These are phyloP conservation scores for Neocallimastix lanati DNA, from an alignment of 192 early-diverging fungal genomes.

Conservation along the genomic window DNA sequence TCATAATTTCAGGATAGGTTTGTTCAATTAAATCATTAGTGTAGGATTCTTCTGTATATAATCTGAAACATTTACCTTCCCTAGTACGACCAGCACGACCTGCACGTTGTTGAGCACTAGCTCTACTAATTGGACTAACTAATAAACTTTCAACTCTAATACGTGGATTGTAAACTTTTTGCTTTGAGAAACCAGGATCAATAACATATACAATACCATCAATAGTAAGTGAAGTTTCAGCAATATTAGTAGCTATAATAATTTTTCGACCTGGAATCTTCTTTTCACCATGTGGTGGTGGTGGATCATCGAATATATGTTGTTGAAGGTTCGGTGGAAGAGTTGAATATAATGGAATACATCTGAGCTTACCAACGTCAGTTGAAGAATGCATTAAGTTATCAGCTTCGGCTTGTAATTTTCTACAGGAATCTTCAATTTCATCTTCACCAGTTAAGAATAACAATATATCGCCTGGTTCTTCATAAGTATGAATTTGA, in stretches of 20 bases:
- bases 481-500: conserved; percentile 83
- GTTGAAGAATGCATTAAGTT: conserved; percentile 33
- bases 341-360: conserved; percentile 78
- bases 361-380: conserved; percentile 6
- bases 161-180: conserved; percentile 97
- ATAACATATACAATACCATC: conserved; percentile 98
- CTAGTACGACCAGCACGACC: conserved; percentile 97
- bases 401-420: conserved; percentile 53
- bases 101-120: conserved; percentile 88
- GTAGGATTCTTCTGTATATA: conserved; percentile 98
- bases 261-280: conserved; percentile 88
- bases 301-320: conserved; percentile 81
- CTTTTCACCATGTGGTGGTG: conserved; percentile 50
- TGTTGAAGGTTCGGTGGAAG: conserved; percentile 81
- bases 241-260: conserved; percentile 92
- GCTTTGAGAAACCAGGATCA: conserved; percentile 95
- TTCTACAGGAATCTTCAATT: conserved; percentile 85
- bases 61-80: conserved; percentile 90
- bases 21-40: conserved; percentile 83
- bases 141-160: conserved; percentile 88
- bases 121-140: conserved; percentile 85
- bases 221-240: conserved; percentile 95
- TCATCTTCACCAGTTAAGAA: conserved; percentile 98
- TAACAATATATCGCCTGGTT: conserved; percentile 87
- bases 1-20: conserved; percentile 95